phyloP scores from a whole-genome alignment of 768 basidiomycete species.

The Infundibulicybe gibba region DNA sequence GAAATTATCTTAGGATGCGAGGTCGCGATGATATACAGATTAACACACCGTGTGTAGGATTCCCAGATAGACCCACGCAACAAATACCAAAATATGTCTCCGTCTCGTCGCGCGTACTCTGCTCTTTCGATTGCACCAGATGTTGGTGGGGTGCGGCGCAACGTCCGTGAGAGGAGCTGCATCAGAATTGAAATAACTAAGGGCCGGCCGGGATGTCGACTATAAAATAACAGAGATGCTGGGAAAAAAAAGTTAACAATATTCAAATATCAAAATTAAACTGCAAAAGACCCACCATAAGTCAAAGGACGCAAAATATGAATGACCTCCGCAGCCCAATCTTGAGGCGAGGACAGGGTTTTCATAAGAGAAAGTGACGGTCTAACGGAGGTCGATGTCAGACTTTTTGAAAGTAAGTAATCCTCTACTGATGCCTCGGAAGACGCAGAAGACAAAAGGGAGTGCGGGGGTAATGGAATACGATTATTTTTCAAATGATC shows the following conservation, averaged over 20 bases:
- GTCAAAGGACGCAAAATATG: constrained; percentile 71
- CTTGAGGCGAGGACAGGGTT: constrained; percentile 55
- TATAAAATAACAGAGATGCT: constrained; percentile 41
- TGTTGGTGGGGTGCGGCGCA: constrained; percentile 64
- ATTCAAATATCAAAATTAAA: constrained; percentile 6
- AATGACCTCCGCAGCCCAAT: constrained; percentile 74
- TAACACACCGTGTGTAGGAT: constrained; percentile 62
- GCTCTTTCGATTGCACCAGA: constrained; percentile 64
- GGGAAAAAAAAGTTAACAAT: constrained; percentile 8
- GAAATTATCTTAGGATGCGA: constrained; percentile 6
- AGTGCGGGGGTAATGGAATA: constrained; percentile 59
- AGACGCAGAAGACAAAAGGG: constrained; percentile 51
- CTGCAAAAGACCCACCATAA: constrained; percentile 53
- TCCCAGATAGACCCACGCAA: constrained; percentile 86
- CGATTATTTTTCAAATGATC: constrained; percentile 83
- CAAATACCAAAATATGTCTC: constrained; percentile 81
- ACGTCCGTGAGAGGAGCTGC: constrained; percentile 70
- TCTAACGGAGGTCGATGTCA: constrained; percentile 70
- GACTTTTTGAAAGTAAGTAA: constrained; percentile 77
- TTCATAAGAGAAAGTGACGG: constrained; percentile 65
- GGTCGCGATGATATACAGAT: not conserved
- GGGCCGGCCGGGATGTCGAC: constrained; percentile 56
- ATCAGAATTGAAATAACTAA: constrained; percentile 61
- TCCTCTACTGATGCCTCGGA: constrained; percentile 68
- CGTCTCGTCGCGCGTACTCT: constrained; percentile 82